A percentile compares a stretch with the other conserved stretches of the same genome.
These are phyloP conservation scores for Suillus subalutaceus DNA, from an alignment of 768 basidiomycete genomes.

Conservation along the genomic window DNA sequence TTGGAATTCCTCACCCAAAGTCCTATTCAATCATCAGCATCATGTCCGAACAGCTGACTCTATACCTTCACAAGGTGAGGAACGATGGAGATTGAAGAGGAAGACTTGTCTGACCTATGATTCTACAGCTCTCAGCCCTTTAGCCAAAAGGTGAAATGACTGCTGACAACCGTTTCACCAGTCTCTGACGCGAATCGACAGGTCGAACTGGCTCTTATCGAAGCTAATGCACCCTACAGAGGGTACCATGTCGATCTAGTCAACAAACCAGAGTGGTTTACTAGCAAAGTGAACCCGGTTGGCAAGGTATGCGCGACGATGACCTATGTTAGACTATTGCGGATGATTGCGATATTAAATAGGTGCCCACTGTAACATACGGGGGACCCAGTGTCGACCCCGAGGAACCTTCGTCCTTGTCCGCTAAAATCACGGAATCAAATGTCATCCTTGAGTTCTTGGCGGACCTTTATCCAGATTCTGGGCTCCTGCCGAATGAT, in stretches of 20 bases:
- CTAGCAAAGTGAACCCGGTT: conserved; percentile 58
- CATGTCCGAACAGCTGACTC: conserved; percentile 39
- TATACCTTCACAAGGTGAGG: conserved; percentile 47
- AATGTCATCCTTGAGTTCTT: conserved; percentile 64
- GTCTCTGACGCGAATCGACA: conserved; percentile 20
- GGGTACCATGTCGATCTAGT: conserved; percentile 56
- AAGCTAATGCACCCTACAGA: conserved; percentile 48
- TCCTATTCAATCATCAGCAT: neutral
- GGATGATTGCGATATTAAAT: neutral
- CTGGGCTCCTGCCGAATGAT: conserved; percentile 51
- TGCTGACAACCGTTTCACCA: neutral
- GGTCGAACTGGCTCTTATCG: conserved; percentile 58
- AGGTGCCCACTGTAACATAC: conserved; percentile 61
- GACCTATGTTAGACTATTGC: neutral
- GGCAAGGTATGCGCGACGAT: conserved; percentile 48
- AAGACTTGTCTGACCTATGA: conserved; percentile 3
- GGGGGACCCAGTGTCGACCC: conserved; percentile 57
- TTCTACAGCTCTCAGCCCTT: conserved; percentile 53
- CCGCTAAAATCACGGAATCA: conserved; percentile 61
- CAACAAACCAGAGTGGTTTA: conserved; percentile 71
- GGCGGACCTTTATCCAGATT: conserved; percentile 53
- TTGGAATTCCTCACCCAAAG: neutral
- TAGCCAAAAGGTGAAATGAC: conserved; percentile 48
- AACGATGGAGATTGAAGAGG: neutral
- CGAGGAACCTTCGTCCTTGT: conserved; percentile 54